Conservation (phyloP, 2,329 filamentous ascomycete species). For the Parastagonospora nodorum region DNA sequence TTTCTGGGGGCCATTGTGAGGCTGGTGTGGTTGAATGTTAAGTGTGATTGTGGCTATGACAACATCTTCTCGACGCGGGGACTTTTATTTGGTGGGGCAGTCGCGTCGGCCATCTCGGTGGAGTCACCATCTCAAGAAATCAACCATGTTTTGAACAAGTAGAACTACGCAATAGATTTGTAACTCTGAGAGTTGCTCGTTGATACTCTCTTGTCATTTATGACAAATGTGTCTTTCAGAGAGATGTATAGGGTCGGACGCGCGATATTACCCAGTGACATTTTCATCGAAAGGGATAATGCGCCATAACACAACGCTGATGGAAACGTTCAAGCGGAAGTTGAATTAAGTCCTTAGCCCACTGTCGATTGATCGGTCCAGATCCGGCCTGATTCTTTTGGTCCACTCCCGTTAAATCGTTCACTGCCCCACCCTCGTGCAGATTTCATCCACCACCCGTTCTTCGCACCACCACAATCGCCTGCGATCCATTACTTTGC, state of each 20-base stretch:
- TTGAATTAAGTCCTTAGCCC: not conserved
- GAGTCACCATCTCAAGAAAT: slow-evolving; percentile 12
- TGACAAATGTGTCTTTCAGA: no score
- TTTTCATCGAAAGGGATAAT: no score
- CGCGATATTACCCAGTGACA: no score
- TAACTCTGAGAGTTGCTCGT: not conserved
- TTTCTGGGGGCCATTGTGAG: slow-evolving; percentile 30
- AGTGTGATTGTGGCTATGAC: not conserved
- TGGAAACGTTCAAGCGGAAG: no score
- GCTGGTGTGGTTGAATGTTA: not conserved
- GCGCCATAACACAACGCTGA: no score
- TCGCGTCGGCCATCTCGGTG: slow-evolving; percentile 19
- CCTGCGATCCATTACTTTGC: not conserved
- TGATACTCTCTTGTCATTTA: not conserved
- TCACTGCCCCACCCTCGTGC: slow-evolving; percentile 1
- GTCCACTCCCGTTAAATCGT: not conserved
- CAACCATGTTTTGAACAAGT: not conserved
- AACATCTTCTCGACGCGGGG: slow-evolving; percentile 15
- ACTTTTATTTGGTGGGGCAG: slow-evolving; percentile 35
- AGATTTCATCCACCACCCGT: not conserved
- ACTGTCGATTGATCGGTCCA: not conserved
- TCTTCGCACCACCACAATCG: not conserved
- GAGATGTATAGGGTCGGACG: no score
- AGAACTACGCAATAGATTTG: not conserved
- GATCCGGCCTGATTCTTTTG: not conserved